phyloP scores from a whole-genome alignment of 139 green algal species.

The Chlamydomonas sp. region DNA sequence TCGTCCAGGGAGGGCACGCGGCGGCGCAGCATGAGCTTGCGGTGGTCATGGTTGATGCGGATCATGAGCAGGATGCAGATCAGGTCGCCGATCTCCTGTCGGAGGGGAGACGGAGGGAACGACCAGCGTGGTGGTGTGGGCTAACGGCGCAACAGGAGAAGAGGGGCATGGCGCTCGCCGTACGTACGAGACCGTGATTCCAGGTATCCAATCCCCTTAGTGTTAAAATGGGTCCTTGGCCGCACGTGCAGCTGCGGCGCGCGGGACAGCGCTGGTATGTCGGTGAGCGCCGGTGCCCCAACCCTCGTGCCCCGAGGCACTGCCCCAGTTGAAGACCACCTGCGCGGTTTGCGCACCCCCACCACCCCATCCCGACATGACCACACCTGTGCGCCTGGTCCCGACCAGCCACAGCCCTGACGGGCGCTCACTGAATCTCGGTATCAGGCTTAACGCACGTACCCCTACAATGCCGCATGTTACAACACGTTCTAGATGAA shows the following conservation, averaged over 20 bases:
- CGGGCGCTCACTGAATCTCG: too few species aligned
- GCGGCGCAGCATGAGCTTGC: constrained; percentile 78
- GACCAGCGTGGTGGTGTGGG: too few species aligned
- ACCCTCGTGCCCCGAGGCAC: neutral
- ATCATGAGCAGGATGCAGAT: constrained; percentile 96
- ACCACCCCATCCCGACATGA: too few species aligned
- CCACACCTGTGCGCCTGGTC: too few species aligned
- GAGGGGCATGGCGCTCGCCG: neutral
- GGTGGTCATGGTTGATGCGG: constrained; percentile 89
- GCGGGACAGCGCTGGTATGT: too few species aligned
- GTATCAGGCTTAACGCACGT: neutral
- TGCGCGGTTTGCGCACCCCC: too few species aligned
- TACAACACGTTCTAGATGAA: too few species aligned
- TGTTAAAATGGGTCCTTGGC: too few species aligned
- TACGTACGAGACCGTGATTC: neutral
- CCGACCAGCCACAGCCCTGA: neutral
- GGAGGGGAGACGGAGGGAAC: neutral
- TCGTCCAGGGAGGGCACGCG: constrained; percentile 89
- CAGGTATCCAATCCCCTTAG: too few species aligned
- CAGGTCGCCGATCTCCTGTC: constrained; percentile 76
- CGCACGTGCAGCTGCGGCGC: too few species aligned
- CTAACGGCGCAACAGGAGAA: neutral
- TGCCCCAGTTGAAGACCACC: too few species aligned
- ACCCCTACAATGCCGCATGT: neutral
- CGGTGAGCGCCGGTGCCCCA: too few species aligned